A percentile compares a stretch with the other conserved stretches of the same genome.
phyloP scores from a whole-genome alignment of 768 basidiomycete genomes.

The Suillus variegatus region DNA sequence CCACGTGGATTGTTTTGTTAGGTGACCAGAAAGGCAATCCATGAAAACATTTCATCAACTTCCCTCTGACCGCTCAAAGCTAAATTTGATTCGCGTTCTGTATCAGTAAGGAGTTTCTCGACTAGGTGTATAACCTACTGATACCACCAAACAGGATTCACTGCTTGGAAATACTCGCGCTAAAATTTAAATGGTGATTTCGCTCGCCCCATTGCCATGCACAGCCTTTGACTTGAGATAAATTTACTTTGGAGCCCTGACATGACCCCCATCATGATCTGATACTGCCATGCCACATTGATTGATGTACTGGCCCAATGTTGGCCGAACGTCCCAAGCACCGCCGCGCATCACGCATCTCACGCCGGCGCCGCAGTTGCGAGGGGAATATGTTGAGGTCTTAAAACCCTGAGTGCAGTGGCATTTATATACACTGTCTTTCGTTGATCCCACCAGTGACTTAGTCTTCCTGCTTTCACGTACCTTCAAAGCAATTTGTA shows the following conservation, averaged over 20 bases:
- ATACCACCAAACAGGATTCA: background rate
- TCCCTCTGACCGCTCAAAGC: background rate
- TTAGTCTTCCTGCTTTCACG: background rate
- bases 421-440: background rate
- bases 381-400: background rate
- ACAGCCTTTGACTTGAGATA: background rate
- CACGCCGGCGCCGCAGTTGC: background rate
- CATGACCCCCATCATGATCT: background rate
- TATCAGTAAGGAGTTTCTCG: background rate
- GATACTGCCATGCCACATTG: background rate
- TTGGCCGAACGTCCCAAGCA: background rate
- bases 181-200: too few relatives aligned
- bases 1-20: constrained; percentile 12
- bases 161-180: background rate
- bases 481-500: background rate
- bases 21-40: constrained; percentile 4
- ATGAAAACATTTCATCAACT: background rate
- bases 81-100: background rate
- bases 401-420: background rate
- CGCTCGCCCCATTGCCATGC: too few relatives aligned
- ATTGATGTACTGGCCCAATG: background rate
- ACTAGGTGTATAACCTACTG: background rate
- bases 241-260: background rate
- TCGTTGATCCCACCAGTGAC: too few relatives aligned
- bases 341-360: background rate